A percentile compares a stretch with the other conserved stretches of the same genome.
phyloP scores from a whole-genome alignment of 2,329 filamentous ascomycete species.

The Diplodia intermedia region DNA sequence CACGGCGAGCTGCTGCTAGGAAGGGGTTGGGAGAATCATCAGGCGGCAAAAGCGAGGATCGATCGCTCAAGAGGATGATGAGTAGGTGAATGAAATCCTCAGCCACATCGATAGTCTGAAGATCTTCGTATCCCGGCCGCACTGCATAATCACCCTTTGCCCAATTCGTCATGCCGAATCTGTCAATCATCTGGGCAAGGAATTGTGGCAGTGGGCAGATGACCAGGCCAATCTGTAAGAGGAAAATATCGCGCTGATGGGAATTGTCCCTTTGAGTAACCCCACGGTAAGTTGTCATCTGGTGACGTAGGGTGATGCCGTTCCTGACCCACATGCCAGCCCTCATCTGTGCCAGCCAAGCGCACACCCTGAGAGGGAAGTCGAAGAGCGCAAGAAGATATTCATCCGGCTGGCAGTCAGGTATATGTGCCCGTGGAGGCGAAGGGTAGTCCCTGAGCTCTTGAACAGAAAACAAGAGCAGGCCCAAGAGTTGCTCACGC shows the following conservation, averaged over 20 bases:
- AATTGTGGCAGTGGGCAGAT: slow-evolving; percentile 83
- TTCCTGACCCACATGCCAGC: slow-evolving; percentile 99
- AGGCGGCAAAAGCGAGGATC: slow-evolving; percentile 75
- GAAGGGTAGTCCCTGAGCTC: slow-evolving; percentile 70
- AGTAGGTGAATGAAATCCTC: slow-evolving; percentile 96
- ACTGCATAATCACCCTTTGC: slow-evolving; percentile 81
- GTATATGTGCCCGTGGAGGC: slow-evolving; percentile 66
- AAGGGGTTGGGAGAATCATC: slow-evolving; percentile 71
- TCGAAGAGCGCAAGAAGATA: slow-evolving; percentile 89
- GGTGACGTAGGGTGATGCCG: slow-evolving; percentile 92
- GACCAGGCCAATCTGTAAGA: slow-evolving; percentile 89
- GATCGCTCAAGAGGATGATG: slow-evolving; percentile 88
- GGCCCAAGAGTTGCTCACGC: slow-evolving; percentile 67
- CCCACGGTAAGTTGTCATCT: slow-evolving; percentile 91
- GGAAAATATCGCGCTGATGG: slow-evolving; percentile 92
- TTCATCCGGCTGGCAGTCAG: slow-evolving; percentile 72
- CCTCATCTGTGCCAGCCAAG: slow-evolving; percentile 98
- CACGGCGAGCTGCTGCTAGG: slow-evolving; percentile 77
- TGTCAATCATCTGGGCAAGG: slow-evolving; percentile 86
- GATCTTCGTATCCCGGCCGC: slow-evolving; percentile 76
- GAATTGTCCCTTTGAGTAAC: slow-evolving; percentile 89
- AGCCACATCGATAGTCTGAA: slow-evolving; percentile 87
- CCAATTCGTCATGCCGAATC: slow-evolving; percentile 89
- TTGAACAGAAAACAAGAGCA: slow-evolving; percentile 75
- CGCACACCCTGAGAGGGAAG: slow-evolving; percentile 89